Conservation (phyloP, 371 early-diverging fungal genomes). For the Entomophthora muscae region DNA sequence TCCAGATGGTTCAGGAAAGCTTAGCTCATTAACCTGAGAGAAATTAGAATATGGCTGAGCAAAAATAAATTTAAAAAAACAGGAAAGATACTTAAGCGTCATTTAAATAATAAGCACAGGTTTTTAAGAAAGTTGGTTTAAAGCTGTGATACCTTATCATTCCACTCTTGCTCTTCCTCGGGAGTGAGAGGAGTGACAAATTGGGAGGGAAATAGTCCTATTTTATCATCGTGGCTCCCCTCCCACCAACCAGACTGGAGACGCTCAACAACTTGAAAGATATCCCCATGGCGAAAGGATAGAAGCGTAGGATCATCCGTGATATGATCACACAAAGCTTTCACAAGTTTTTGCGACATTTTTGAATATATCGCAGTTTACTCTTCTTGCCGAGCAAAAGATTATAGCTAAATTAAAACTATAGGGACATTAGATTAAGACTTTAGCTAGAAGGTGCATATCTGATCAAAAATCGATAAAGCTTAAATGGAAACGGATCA, state of each 20-base stretch:
- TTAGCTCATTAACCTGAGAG: constrained; percentile 1
- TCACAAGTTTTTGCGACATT: neutral
- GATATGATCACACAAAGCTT: constrained; percentile 60
- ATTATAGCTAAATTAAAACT: too few species aligned
- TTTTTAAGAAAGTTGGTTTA: neutral
- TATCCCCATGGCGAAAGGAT: constrained; percentile 54
- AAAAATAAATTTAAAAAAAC: neutral
- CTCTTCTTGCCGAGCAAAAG: too few species aligned
- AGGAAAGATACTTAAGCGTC: neutral
- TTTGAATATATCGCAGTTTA: too few species aligned
- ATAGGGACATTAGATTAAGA: too few species aligned
- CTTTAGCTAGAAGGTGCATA: too few species aligned
- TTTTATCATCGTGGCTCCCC: constrained; percentile 36
- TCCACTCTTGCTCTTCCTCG: constrained; percentile 12
- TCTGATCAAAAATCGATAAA: too few species aligned
- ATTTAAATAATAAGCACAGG: neutral
- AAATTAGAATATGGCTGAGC: neutral
- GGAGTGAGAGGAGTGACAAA: constrained; percentile 25
- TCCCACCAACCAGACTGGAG: constrained; percentile 90
- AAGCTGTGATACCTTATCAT: neutral
- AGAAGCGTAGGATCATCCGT: constrained; percentile 50
- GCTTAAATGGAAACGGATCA: too few species aligned
- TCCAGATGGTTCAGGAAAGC: neutral
- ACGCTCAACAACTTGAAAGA: constrained; percentile 62
- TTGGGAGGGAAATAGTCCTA: constrained; percentile 82